Conservation (phyloP, 768 basidiomycete genomes). For the Dictyophora rubrovolvata region DNA sequence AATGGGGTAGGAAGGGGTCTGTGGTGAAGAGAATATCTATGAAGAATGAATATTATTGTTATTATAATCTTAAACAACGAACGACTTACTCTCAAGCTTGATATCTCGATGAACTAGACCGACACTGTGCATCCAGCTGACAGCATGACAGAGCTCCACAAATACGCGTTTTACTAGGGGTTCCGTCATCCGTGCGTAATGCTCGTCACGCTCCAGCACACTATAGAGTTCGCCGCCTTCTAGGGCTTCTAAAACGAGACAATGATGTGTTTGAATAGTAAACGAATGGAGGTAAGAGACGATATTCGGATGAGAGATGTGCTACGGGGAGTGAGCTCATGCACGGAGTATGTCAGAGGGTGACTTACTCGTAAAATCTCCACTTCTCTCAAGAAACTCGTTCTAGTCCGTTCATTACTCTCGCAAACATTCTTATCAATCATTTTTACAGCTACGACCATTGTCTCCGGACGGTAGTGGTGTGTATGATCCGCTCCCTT, state of each 20-base stretch:
- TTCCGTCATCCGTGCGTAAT: slow-evolving; percentile 23
- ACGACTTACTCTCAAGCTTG: slow-evolving; percentile 51
- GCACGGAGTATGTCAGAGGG: neutral
- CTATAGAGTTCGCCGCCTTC: slow-evolving; percentile 76
- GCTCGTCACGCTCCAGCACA: slow-evolving; percentile 48
- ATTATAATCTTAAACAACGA: neutral
- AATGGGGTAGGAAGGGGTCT: slow-evolving; percentile 26
- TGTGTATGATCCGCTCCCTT: slow-evolving; percentile 35
- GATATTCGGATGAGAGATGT: slow-evolving; percentile 74
- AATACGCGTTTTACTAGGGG: slow-evolving; percentile 58
- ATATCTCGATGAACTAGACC: slow-evolving; percentile 85
- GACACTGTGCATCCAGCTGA: slow-evolving; percentile 82
- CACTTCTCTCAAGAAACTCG: slow-evolving; percentile 74
- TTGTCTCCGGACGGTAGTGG: slow-evolving; percentile 8
- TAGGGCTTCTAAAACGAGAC: slow-evolving; percentile 68
- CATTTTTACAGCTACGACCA: slow-evolving; percentile 46
- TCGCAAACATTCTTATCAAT: slow-evolving; percentile 33
- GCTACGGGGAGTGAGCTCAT: slow-evolving; percentile 28
- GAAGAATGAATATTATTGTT: slow-evolving; percentile 1
- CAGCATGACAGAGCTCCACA: slow-evolving; percentile 64
- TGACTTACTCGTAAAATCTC: slow-evolving; percentile 63
- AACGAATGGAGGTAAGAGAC: slow-evolving; percentile 62
- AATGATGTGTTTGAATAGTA: slow-evolving; percentile 61
- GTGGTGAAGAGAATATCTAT: slow-evolving; percentile 70
- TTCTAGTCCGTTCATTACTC: slow-evolving; percentile 48